Percentiles rank a stretch among this genome's conserved stretches.
Evolutionary conservation across 768 basidiomycete genomes (phyloP).

Genomic region (Auricularia sp.): DNA sequence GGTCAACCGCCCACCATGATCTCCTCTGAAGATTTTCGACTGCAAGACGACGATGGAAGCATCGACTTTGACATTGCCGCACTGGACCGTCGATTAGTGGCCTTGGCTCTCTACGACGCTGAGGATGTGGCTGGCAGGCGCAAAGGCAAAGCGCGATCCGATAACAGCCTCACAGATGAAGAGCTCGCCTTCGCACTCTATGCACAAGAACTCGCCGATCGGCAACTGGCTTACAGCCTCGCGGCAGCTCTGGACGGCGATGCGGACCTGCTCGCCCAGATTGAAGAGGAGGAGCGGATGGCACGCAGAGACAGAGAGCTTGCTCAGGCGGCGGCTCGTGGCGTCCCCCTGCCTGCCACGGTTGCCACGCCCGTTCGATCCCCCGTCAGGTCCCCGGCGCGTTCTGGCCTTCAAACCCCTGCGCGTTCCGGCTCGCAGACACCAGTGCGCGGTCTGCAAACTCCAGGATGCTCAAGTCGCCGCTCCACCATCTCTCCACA

Average conservation of each 20-base stretch:
- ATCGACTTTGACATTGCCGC: neutral
- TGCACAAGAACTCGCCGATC: constrained; percentile 29
- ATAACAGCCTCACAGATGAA: constrained; percentile 29
- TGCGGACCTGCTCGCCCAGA: constrained; percentile 21
- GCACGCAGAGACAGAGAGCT: constrained; percentile 33
- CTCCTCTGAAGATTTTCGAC: neutral
- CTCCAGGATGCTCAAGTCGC: too few relatives aligned
- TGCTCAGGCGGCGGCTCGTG: constrained; percentile 29
- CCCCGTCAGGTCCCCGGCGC: neutral
- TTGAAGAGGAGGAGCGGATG: constrained; percentile 26
- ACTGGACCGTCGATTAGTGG: neutral
- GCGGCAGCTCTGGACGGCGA: constrained; percentile 32
- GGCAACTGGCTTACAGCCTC: constrained; percentile 31
- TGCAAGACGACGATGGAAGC: neutral
- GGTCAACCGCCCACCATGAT: neutral
- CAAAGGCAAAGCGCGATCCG: constrained; percentile 27
- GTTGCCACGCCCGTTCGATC: constrained; percentile 1
- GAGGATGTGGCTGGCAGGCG: constrained; percentile 20
- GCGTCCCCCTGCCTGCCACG: constrained; percentile 7
- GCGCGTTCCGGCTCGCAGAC: too few relatives aligned
- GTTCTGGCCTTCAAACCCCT: neutral
- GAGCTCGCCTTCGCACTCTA: constrained; percentile 37
- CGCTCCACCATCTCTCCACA: too few relatives aligned
- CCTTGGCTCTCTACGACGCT: constrained; percentile 29
- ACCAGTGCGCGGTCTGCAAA: too few relatives aligned